Base-by-base conservation (phyloP, 768 basidiomycete species). In the Artomyces pyxidatus region DNA sequence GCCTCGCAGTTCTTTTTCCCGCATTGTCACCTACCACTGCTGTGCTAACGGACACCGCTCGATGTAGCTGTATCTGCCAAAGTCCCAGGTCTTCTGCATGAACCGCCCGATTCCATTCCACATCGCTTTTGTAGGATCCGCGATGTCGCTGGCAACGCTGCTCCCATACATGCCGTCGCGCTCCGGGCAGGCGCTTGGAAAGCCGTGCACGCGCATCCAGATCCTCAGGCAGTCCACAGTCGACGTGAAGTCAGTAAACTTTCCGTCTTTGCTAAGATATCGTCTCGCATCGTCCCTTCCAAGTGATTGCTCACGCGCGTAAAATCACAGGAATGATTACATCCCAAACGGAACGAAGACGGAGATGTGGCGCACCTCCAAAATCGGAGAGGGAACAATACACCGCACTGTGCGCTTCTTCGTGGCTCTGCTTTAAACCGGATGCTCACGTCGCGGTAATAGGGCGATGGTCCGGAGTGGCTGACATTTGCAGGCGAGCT, bases 381-480 rank as follows among this genome's bases (percentile, higher is more conserved):
- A 35, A 14, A 35, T 35, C 7, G 32, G 32, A 1, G 32, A 35
- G 5, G 32, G 32, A 17, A 14, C 32, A 7, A 2, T 35, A 12
- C 32, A 35, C 32, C 32, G 32, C 14, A 35, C 32, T 12, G 32
- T 35, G 51, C 46, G 50, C 53, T 30, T 43, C 6, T 16, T 29
- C 30, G 50, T 38, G 37, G 4, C 40, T 22, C 40, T 41, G 29
- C 50, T 52, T 43, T 61, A 42, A 37, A 27, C 35, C 12, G 16
- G 41, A 19, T 21, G 45, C 6, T 9, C 41, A 43, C 6, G 23
- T 26, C 21, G 26, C 23, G 19, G 16, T 28, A 12, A 3, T 61
- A 85, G 82, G 80, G 73, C n/a, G 78, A 79, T 57, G 83, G 81
- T 1, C 62, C 73, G n/a, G 75, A 72, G 17, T 83, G 77, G 76